A percentile compares a stretch with the other conserved stretches of the same genome.
Conservation (phyloP, 805 yeast species). For the Groenewaldozyma salmanticensis region DNA sequence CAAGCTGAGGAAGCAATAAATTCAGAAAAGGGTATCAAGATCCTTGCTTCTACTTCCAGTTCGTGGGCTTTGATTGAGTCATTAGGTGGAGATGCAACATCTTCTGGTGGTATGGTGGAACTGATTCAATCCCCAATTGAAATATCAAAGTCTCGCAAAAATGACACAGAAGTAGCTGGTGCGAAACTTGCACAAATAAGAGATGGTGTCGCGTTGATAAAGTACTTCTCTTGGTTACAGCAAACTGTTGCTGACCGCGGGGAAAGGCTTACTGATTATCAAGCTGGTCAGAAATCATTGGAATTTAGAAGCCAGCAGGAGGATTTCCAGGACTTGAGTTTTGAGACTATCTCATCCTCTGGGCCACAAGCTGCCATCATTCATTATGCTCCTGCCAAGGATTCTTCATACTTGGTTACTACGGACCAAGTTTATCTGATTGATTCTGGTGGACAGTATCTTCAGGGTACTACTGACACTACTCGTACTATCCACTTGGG, state of each 20-base stretch:
- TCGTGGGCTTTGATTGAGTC: slow-evolving; percentile 61
- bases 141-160: slow-evolving; percentile 66
- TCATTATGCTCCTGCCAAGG: slow-evolving; percentile 58
- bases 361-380: slow-evolving; percentile 73
- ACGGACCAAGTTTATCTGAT: slow-evolving; percentile 60
- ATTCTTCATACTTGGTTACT: slow-evolving; percentile 50
- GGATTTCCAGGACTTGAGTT: slow-evolving; percentile 49
- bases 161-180: slow-evolving; percentile 58
- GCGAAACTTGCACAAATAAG: slow-evolving; percentile 67
- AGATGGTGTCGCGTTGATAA: slow-evolving; percentile 70
- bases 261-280: slow-evolving; percentile 43
- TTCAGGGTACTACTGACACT: slow-evolving; percentile 94
- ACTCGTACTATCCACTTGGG: slow-evolving; percentile 77
- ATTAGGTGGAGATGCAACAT: slow-evolving; percentile 35
- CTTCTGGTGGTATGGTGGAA: slow-evolving; percentile 17
- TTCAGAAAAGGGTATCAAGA: slow-evolving; percentile 14
- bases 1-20: slow-evolving; percentile 11
- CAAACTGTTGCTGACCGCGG: slow-evolving; percentile 34
- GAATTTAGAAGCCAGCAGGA: slow-evolving; percentile 31
- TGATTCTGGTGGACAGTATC: slow-evolving; percentile 87
- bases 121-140: slow-evolving; percentile 51
- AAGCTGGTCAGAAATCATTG: slow-evolving; percentile 46
- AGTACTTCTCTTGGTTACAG: slow-evolving; percentile 79
- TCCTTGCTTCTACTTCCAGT: slow-evolving; percentile 46
- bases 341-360: slow-evolving; percentile 64